phyloP scores from a whole-genome alignment of 2,329 filamentous ascomycete species.

The Arthrobotrys iridis region DNA sequence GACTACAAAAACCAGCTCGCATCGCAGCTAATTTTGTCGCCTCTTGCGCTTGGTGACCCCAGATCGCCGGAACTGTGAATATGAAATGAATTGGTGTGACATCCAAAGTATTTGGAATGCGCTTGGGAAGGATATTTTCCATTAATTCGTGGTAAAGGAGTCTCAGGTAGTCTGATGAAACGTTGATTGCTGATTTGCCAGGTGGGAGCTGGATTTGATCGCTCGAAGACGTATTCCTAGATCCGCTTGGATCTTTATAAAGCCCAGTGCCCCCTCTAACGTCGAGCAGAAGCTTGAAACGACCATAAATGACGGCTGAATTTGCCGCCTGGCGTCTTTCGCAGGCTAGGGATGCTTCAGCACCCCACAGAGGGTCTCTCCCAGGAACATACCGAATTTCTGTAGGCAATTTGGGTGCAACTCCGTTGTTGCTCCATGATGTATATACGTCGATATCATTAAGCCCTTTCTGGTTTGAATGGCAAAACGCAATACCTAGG shows the following conservation, averaged over 20 bases:
- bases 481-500: constrained; percentile 36
- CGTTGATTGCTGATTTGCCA: constrained; percentile 30
- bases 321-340: not conserved
- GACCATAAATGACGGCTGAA: constrained; percentile 23
- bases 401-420: constrained; percentile 51
- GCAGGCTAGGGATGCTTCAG: constrained; percentile 25
- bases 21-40: constrained; percentile 15
- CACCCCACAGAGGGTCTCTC: constrained; percentile 7
- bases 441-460: constrained; percentile 46
- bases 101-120: constrained; percentile 33
- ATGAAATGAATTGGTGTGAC: constrained; percentile 55
- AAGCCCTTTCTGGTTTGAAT: constrained; percentile 17
- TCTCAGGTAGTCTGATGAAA: constrained; percentile 48
- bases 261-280: not conserved
- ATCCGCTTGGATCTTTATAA: not conserved
- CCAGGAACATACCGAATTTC: constrained; percentile 49
- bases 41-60: constrained; percentile 41
- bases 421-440: constrained; percentile 39
- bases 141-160: constrained; percentile 51
- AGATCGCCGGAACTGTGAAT: constrained; percentile 54
- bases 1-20: constrained; percentile 31
- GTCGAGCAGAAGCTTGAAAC: constrained; percentile 55
- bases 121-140: constrained; percentile 14
- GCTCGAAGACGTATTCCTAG: not conserved
- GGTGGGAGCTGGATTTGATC: constrained; percentile 41